Evolutionary conservation across 2,329 filamentous ascomycete species (phyloP), one percentile per base, ranked within the genome.

Genomic region (Microcyclospora pomicola): DNA sequence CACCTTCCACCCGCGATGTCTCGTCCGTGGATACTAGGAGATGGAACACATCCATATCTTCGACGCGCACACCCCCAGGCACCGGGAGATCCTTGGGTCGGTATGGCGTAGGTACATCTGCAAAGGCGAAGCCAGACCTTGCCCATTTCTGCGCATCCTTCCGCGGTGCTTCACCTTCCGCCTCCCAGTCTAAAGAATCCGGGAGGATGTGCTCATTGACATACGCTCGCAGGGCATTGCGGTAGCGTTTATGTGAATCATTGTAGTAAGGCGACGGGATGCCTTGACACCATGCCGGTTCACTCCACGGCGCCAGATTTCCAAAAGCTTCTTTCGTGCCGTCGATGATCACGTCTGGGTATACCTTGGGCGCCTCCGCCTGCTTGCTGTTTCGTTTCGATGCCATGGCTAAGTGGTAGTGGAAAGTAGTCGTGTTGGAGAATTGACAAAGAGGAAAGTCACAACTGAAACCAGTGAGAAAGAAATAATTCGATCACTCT

Each of bases 191-290:
- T 27, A 75, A 65, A 3, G 71, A 69, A 12, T 36, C 9, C 0
- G 75, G 75, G 2, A 71, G 59, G 33, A 81, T 63, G 29, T 75
- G 59, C 2, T 66, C 62, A 41, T 80, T 69, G 34, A 80, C 61
- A 43, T 80, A 80, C 15, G 64, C 51, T 30, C 77, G 69, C 0
- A 80, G 59, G 4, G 61, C 64, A 29, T 70, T 63, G 36, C 74
- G 72, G 2, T 81, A 63, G n/a, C 57, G 60, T 27, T 68, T 67
- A 51, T 82, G 78, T 2, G 70, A 71, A 11, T 69, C 64, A 19
- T 68, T 77, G 62, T 82, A 81, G 59, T 80, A 79, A 0, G 75
- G 73, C 35, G 69, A 69, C 7, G 63, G 60, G 40, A 72, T 64
- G 19, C 61, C 59, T 43, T 61, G 59, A 44, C 57, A 62, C 62